Evolutionary conservation across 495 filamentous ascomycete genomes (phyloP).

Genomic region (Mycothermus thermophilus): DNA sequence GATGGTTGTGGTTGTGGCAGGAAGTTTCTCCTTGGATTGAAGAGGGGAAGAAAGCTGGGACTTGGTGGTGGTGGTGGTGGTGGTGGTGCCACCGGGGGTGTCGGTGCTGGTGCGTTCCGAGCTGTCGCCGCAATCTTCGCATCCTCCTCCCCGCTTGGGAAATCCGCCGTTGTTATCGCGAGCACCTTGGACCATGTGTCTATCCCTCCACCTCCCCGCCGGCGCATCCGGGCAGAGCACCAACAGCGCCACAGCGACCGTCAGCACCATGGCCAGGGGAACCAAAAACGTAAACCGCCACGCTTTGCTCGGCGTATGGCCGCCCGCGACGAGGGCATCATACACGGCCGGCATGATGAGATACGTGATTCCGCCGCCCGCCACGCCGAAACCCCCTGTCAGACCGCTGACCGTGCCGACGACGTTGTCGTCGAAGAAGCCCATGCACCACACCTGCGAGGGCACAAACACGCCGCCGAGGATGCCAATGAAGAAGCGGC

Average conservation of each 20-base stretch:
- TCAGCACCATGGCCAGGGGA: slow-evolving; percentile 61
- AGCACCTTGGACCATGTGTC: too few species aligned
- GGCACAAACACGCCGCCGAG: slow-evolving; percentile 82
- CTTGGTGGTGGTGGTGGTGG: slow-evolving; percentile 36
- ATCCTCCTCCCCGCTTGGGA: too few species aligned
- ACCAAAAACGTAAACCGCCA: slow-evolving; percentile 78
- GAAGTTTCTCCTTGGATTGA: too few species aligned
- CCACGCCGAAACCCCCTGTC: slow-evolving; percentile 74
- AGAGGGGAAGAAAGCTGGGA: slow-evolving; percentile 7
- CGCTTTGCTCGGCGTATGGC: slow-evolving; percentile 50
- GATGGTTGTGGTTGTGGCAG: slow-evolving; percentile 20
- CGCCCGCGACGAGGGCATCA: slow-evolving; percentile 53
- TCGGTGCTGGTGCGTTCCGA: slow-evolving; percentile 25
- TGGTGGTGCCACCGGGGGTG: slow-evolving; percentile 25
- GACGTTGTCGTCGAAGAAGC: slow-evolving; percentile 89
- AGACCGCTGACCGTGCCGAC: slow-evolving; percentile 82
- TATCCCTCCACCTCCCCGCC: slow-evolving; percentile 70
- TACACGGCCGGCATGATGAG: slow-evolving; percentile 91
- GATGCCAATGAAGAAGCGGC: slow-evolving; percentile 88
- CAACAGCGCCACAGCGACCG: slow-evolving; percentile 53
- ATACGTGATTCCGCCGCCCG: slow-evolving; percentile 73
- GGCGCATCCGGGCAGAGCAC: slow-evolving; percentile 68
- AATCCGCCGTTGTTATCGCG: too few species aligned
- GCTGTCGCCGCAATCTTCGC: too few species aligned
- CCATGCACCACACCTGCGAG: slow-evolving; percentile 90